Conservation (phyloP, 495 filamentous ascomycete species). For the Daldinia caldariorum region DNA sequence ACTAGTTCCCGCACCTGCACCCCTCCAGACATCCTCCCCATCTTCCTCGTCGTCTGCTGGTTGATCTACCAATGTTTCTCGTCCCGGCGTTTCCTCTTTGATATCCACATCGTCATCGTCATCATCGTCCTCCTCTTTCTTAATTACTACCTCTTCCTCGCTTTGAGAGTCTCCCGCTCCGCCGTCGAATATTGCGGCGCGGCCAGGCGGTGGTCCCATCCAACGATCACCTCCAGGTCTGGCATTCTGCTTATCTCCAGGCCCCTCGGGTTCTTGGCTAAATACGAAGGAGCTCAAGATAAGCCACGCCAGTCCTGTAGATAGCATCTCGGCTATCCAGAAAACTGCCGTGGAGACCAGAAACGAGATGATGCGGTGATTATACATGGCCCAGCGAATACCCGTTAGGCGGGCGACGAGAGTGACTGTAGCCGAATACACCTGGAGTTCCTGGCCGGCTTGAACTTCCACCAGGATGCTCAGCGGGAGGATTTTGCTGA, state of each 20-base stretch:
- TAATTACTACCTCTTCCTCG: constrained; percentile 34
- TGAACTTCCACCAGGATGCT: constrained; percentile 73
- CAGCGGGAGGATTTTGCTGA: constrained; percentile 67
- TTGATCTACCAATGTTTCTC: constrained; percentile 44
- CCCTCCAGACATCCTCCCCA: constrained; percentile 49
- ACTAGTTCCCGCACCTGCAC: constrained; percentile 61
- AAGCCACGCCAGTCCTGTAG: constrained; percentile 68
- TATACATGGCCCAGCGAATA: constrained; percentile 86
- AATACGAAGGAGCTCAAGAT: constrained; percentile 49
- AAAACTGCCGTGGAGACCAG: constrained; percentile 72
- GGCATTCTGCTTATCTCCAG: constrained; percentile 46
- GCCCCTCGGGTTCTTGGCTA: constrained; percentile 22
- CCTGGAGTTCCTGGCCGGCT: constrained; percentile 70
- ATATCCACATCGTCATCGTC: constrained; percentile 48
- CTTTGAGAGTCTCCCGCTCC: constrained; percentile 42
- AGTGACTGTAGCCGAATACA: constrained; percentile 74
- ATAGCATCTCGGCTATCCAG: constrained; percentile 76
- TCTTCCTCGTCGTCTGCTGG: constrained; percentile 54
- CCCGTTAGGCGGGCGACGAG: constrained; percentile 79
- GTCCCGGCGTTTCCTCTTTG: constrained; percentile 44
- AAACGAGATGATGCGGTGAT: constrained; percentile 74
- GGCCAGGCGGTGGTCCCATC: neutral
- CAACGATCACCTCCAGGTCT: constrained; percentile 36
- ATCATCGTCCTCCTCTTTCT: constrained; percentile 46
- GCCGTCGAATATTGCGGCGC: neutral